phyloP scores from a whole-genome alignment of 129 eudicot species.

The Flaveria sonorensis region DNA sequence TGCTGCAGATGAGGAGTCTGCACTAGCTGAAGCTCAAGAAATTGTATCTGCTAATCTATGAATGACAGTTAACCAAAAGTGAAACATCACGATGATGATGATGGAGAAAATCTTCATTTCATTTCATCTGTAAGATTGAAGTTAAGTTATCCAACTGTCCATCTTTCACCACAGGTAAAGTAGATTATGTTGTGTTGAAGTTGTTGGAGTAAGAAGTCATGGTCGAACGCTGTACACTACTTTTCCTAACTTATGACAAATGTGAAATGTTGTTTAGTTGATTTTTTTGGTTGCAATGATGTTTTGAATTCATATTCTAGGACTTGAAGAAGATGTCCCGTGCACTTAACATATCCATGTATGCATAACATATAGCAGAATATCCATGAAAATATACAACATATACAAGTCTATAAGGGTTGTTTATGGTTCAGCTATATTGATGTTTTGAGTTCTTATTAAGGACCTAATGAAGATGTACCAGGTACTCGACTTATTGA shows the following conservation, averaged over 20 bases:
- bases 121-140: conserved; percentile 22
- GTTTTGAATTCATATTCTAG: background rate
- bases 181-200: conserved; percentile 18
- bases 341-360: too few species aligned
- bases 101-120: conserved; percentile 27
- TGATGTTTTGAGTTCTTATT: too few species aligned
- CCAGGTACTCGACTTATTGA: too few species aligned
- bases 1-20: conserved; percentile 70
- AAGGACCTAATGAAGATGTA: background rate
- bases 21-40: conserved; percentile 75
- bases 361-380: too few species aligned
- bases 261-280: conserved; percentile 14
- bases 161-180: conserved; percentile 18
- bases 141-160: conserved; percentile 17
- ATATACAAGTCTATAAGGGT: too few species aligned
- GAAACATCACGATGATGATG: conserved; percentile 11
- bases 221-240: background rate
- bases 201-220: background rate
- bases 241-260: conserved; percentile 12
- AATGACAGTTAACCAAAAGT: conserved; percentile 18
- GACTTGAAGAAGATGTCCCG: background rate
- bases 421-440: too few species aligned
- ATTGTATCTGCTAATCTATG: conserved; percentile 31
- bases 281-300: background rate
- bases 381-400: too few species aligned